Evolutionary conservation across 257 asterid genomes (phyloP).

Genomic region (Eustoma russellianum): DNA sequence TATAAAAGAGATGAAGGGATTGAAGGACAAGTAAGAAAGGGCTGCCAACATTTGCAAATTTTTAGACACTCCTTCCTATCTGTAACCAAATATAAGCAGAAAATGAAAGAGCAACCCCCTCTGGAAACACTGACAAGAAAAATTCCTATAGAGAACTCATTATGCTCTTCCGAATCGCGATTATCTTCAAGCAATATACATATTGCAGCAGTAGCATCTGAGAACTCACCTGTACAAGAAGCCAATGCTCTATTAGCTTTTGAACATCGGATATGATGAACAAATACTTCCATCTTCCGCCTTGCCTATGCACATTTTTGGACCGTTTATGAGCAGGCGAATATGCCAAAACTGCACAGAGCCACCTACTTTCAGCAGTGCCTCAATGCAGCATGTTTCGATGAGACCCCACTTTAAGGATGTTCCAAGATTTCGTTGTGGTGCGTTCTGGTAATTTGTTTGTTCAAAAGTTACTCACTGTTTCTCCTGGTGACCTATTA

Average conservation of each 20-base stretch:
- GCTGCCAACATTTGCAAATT: too few species aligned
- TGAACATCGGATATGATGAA: constrained; percentile 1
- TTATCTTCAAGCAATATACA: background rate
- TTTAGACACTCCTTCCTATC: too few species aligned
- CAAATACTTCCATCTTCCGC: constrained; percentile 7
- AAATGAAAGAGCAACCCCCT: too few species aligned
- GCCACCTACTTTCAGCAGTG: constrained; percentile 9
- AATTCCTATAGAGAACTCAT: too few species aligned
- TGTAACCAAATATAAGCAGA: too few species aligned
- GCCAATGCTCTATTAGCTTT: constrained; percentile 14
- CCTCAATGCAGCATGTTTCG: background rate
- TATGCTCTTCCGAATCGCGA: background rate
- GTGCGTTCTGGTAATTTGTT: too few species aligned
- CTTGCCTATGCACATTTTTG: constrained; percentile 10
- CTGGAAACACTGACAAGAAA: too few species aligned
- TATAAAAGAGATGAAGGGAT: too few species aligned
- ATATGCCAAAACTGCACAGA: constrained; percentile 10
- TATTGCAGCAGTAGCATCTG: constrained; percentile 10
- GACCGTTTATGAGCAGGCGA: constrained; percentile 8
- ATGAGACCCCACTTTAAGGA: constrained; percentile 1
- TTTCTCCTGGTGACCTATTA: constrained; percentile 27
- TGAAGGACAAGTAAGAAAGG: too few species aligned
- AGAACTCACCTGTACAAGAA: constrained; percentile 30
- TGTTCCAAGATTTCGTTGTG: too few species aligned
- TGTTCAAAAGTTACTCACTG: constrained; percentile 8